A percentile compares a stretch with the other conserved stretches of the same genome.
Evolutionary conservation across 768 basidiomycete species (phyloP).

Genomic region (Omphalotus guepiniiformis): DNA sequence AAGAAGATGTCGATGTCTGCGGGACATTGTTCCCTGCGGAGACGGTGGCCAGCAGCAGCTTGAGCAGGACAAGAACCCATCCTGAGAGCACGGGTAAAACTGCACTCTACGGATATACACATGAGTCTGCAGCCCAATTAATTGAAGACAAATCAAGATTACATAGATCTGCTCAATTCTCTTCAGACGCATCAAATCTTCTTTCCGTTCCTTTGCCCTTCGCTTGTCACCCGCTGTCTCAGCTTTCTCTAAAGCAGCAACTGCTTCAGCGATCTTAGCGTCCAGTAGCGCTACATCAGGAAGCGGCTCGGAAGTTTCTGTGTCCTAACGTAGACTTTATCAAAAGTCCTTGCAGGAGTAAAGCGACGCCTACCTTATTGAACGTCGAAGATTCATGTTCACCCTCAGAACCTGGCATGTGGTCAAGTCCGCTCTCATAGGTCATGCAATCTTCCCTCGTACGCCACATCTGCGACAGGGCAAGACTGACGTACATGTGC

Average conservation of each 20-base stretch:
- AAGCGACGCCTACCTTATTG: conserved; percentile 34
- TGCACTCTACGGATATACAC: conserved; percentile 52
- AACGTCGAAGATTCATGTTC: conserved; percentile 50
- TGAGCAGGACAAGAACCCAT: conserved; percentile 91
- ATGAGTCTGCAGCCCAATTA: not conserved
- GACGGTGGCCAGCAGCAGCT: conserved; percentile 88
- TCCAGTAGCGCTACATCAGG: conserved; percentile 72
- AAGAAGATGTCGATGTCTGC: conserved; percentile 62
- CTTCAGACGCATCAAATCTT: conserved; percentile 83
- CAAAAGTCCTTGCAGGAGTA: not conserved
- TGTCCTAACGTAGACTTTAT: conserved; percentile 30
- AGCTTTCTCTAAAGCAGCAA: conserved; percentile 44
- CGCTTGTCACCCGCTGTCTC: conserved; percentile 49
- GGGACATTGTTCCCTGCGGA: conserved; percentile 70
- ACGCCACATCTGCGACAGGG: conserved; percentile 92
- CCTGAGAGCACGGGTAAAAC: conserved; percentile 81
- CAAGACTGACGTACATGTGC: conserved; percentile 87
- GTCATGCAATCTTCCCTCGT: conserved; percentile 94
- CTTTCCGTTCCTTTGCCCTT: conserved; percentile 62
- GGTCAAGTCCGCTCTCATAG: conserved; percentile 86
- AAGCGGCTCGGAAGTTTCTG: conserved; percentile 58
- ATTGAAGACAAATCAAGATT: conserved; percentile 23
- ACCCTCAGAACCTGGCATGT: conserved; percentile 65
- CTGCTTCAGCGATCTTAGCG: conserved; percentile 68
- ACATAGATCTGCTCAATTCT: conserved; percentile 94